Evolutionary conservation across 768 basidiomycete species (phyloP), one percentile per base, ranked within the genome.

Genomic region (Phlebiopsis flavidoalba): DNA sequence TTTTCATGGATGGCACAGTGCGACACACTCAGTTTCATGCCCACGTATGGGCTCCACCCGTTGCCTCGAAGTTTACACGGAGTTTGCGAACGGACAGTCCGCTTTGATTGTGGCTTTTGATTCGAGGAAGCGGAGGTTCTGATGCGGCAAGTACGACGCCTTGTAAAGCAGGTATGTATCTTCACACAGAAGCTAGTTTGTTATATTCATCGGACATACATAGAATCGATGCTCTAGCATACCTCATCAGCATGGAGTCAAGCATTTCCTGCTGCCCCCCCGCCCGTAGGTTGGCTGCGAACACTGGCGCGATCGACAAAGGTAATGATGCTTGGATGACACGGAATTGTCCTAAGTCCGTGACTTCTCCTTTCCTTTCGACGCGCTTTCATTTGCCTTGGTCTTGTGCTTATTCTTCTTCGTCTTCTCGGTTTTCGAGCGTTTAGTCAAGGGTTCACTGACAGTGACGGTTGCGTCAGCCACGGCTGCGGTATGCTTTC

Each of bases 211-310:
- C 49, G 24, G 31, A 7, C 14, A 15, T 31, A 48, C 33, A 11
- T 8, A 21, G 40, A 43, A 33, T 54, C 57, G 7, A 58, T 58
- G 58, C 58, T 49, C 37, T 3, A 26, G 24, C 55, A 83, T 69
- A 95, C 95, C 91, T 86, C 95, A 98, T 96, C 14, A 96, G 76
- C 89, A 97, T 89, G 8, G 91, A 91, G 73, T 98, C 94, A 17
- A 98, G 76, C 83, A 95, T 86, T 74, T 98, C 93, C 69, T 89
- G n/a, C 85, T 17, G 85, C 91, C 7, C 91, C 7, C 95, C 95
- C 45, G 73, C 76, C 10, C 81, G 77, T n/a, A 88, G 82, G 73
- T 89, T 83, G 47, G 76, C 80, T 15, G 91, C 83, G 71, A 93
- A 96, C 47, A 89, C 79, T 0, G 95, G 95, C 31, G 95, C 83